phyloP scores from a whole-genome alignment of 768 basidiomycete genomes.

The Pulveroboletus sp. region DNA sequence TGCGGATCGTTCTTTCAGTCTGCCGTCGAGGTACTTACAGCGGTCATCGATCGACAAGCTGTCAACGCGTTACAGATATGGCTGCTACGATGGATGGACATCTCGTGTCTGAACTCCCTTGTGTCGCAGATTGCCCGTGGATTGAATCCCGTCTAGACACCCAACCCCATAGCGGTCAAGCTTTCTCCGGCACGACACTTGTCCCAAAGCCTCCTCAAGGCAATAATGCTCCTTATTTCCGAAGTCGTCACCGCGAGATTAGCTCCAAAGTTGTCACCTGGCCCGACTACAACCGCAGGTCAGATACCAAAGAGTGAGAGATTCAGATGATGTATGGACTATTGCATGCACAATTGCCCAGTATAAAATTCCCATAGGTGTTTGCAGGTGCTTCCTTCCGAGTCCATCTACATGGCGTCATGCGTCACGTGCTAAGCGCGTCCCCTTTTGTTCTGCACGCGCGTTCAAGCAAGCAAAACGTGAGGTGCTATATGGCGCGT shows the following conservation, averaged over 20 bases:
- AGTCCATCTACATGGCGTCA: too few relatives aligned
- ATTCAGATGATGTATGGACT: too few relatives aligned
- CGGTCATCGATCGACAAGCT: neutral
- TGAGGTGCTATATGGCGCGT: too few relatives aligned
- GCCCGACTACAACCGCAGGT: too few relatives aligned
- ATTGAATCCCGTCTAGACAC: neutral
- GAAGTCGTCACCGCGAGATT: neutral
- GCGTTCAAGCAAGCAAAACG: neutral
- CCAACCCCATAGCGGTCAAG: neutral
- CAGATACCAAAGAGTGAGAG: too few relatives aligned
- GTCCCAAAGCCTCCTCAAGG: too few relatives aligned
- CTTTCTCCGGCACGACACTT: too few relatives aligned
- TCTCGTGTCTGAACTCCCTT: neutral
- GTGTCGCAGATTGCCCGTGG: neutral
- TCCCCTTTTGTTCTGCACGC: constrained; percentile 1
- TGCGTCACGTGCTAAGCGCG: constrained; percentile 16
- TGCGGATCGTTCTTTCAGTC: too few relatives aligned
- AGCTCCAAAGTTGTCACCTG: neutral
- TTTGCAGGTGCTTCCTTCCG: too few relatives aligned
- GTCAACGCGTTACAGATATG: neutral
- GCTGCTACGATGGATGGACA: neutral
- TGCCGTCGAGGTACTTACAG: too few relatives aligned
- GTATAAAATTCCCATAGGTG: too few relatives aligned
- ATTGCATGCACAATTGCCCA: too few relatives aligned
- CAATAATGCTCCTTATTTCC: neutral